Conservation (phyloP, 306 rosid genomes). For the Castanopsis chinensis region DNA sequence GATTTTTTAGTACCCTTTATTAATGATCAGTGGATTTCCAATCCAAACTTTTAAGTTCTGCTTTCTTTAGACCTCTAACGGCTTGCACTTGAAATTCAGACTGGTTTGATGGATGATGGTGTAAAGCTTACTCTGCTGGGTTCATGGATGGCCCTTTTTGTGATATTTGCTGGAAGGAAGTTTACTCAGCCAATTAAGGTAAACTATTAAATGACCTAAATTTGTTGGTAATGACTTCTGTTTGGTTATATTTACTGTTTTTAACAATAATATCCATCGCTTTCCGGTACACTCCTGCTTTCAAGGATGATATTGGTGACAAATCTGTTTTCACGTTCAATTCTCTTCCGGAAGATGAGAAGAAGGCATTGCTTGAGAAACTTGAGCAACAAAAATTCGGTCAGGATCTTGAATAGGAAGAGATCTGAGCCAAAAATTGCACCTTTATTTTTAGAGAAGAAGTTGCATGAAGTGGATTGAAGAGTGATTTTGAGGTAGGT, state of each 20-base stretch:
- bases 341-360: conserved; percentile 62
- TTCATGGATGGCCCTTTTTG: conserved; percentile 72
- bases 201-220: conserved; percentile 6
- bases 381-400: conserved; percentile 50
- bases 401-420: conserved; percentile 17
- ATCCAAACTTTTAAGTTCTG: neutral
- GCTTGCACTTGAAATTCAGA: conserved; percentile 38
- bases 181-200: conserved; percentile 93
- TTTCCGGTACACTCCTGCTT: conserved; percentile 20
- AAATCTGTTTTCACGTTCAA: conserved; percentile 85
- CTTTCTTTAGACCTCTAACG: conserved; percentile 5
- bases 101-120: conserved; percentile 79
- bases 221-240: conserved; percentile 5
- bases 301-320: conserved; percentile 91
- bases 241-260: neutral
- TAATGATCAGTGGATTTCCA: neutral
- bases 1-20: no score
- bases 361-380: conserved; percentile 58
- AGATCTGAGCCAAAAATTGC: neutral
- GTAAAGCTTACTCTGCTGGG: conserved; percentile 61
- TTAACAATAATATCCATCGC: neutral
- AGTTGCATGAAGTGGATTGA: neutral
- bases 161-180: conserved; percentile 84
- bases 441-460: neutral
- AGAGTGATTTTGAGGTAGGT: neutral